Evolutionary conservation across 2,329 filamentous ascomycete genomes (phyloP), one percentile per base, ranked within the genome.

Genomic region (Epichloe gansuensis): DNA sequence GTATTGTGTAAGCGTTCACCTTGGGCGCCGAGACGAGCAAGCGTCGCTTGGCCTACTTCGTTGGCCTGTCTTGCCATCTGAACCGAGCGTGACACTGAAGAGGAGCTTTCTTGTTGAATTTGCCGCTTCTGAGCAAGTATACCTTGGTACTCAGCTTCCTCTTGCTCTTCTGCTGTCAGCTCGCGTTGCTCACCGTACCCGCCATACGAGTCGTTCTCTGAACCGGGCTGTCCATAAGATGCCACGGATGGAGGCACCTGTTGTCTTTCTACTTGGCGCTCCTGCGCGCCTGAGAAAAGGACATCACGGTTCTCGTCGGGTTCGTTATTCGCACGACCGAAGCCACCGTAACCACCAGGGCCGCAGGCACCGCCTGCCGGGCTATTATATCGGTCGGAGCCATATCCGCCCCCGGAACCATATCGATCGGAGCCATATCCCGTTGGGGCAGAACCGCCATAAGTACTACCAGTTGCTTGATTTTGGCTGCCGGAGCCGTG

Each of bases 1-100:
- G 86, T 88, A 63, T 91, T 88, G 65, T 91, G 81, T 52, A 95
- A 77, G 15, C 85, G 78, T 64, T 95, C 88, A 54, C 85, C 86
- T 67, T 95, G 90, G 13, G 78, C 81, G 51, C 84, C 86, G 12
- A 95, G 78, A 53, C 85, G 77, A 41, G 81, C 83, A 39, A 91
- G 75, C 0, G 86, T 91, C 49, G 81, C 78, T 25, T 83, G 78
- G 46, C 86, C 87, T 35, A 91, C 66, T 52, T 71, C 69, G 39
- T 70, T 70, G 44, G 67, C 67, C 80, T 70, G 68, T 25, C 67
- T 59, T 13, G 69, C 69, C 67, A 70, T 69, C 55, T 68, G 65
- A 3, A 71, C 66, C 12, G 69, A 69, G 39, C 69, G 67, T 15
- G 64, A 65, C 11, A 71, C 66, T 2, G 69, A 71, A 0, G 62